Evolutionary conservation across 129 eudicot genomes (phyloP).

Genomic region (Artemisia argyi): DNA sequence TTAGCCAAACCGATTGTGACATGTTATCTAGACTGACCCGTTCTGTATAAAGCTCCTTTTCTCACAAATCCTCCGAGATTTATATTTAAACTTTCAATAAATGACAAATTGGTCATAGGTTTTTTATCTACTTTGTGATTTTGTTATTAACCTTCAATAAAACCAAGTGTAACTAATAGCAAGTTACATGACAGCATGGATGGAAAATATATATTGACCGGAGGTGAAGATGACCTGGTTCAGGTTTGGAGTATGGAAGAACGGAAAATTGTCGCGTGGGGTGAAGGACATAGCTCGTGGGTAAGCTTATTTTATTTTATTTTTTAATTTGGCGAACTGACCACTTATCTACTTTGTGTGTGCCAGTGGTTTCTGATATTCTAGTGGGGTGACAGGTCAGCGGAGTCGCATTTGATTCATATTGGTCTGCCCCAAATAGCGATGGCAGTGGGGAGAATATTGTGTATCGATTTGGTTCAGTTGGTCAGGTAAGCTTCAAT

Average conservation of each 20-base stretch:
- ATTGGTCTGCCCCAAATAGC: conserved; percentile 84
- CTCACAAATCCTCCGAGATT: background rate
- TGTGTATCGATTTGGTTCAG: conserved; percentile 93
- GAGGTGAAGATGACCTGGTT: conserved; percentile 98
- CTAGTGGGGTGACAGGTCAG: conserved; percentile 76
- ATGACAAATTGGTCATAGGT: background rate
- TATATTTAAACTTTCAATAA: background rate
- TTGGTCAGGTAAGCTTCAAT: conserved; percentile 74
- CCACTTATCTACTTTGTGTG: conserved; percentile 3
- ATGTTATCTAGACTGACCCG: background rate
- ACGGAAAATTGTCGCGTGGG: conserved; percentile 95
- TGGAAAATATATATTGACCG: conserved; percentile 84
- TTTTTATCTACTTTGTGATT: background rate
- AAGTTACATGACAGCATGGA: conserved; percentile 71
- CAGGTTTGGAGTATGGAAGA: conserved; percentile 99
- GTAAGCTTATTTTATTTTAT: conserved; percentile 31
- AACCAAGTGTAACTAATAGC: conserved; percentile 23
- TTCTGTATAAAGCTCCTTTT: conserved; percentile 4
- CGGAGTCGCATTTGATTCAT: conserved; percentile 96
- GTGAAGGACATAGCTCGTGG: conserved; percentile 99
- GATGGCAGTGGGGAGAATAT: conserved; percentile 76
- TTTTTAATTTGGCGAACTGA: background rate
- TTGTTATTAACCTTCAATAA: conserved; percentile 1
- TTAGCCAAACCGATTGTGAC: background rate
- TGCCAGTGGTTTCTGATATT: conserved; percentile 27